A percentile compares a stretch with the other conserved stretches of the same genome.
These are phyloP conservation scores for Boletus barrowsii DNA, from an alignment of 768 basidiomycete genomes.

Conservation along the genomic window DNA sequence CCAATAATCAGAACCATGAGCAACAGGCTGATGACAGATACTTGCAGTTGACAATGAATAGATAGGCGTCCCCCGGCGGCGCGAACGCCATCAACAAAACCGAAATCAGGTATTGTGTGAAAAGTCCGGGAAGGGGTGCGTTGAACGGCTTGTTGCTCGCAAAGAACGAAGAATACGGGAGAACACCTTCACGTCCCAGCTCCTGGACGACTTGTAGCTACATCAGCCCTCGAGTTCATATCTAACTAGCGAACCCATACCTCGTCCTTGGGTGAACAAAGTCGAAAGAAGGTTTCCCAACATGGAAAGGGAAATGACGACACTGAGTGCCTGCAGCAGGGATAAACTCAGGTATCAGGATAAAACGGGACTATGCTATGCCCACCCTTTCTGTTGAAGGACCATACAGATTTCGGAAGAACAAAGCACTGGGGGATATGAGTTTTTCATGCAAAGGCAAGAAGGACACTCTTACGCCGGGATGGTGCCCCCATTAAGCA, in stretches of 20 bases:
- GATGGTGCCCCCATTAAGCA: constrained; percentile 57
- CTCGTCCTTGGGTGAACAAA: constrained; percentile 65
- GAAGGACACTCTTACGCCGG: constrained; percentile 51
- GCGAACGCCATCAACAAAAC: constrained; percentile 50
- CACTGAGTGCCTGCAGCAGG: constrained; percentile 48
- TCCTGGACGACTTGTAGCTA: constrained; percentile 61
- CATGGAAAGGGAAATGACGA: constrained; percentile 61
- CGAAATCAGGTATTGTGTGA: constrained; percentile 60
- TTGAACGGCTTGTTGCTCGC: constrained; percentile 69
- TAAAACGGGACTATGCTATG: constrained; percentile 2
- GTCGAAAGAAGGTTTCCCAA: constrained; percentile 62
- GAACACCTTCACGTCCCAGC: constrained; percentile 66
- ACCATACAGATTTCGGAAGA: constrained; percentile 74
- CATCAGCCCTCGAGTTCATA: constrained; percentile 3
- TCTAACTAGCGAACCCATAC: constrained; percentile 32
- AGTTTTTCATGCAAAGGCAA: not conserved
- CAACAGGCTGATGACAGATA: not conserved
- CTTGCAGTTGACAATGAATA: constrained; percentile 67
- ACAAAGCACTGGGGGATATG: constrained; percentile 48
- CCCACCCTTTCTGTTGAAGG: constrained; percentile 54
- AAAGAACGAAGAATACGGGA: constrained; percentile 65
- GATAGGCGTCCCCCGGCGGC: constrained; percentile 73
- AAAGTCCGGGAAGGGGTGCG: constrained; percentile 62
- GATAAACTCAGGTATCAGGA: not conserved
- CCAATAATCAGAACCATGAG: not conserved